phyloP scores from a whole-genome alignment of 208 protist genomes.

The Borovskyia barvae region DNA sequence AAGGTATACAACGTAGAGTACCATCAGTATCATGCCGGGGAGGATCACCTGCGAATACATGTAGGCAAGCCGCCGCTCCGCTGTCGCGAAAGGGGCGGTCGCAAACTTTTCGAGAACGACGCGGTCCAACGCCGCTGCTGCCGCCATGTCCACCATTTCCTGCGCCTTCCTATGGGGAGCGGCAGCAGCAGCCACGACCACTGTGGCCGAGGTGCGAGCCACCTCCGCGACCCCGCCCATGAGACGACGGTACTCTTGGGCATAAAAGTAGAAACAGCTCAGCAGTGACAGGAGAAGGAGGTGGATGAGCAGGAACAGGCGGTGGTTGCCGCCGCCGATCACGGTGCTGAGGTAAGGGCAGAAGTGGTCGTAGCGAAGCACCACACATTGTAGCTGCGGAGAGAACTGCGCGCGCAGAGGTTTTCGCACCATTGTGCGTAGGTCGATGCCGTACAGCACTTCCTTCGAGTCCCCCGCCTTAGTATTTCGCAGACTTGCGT shows the following conservation, averaged over 20 bases:
- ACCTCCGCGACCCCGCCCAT: constrained; percentile 2
- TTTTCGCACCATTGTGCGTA: constrained; percentile 64
- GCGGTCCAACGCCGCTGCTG: background rate
- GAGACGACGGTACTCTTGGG: constrained; percentile 17
- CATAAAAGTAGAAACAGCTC: constrained; percentile 33
- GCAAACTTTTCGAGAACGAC: background rate
- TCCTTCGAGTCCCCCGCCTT: constrained; percentile 49
- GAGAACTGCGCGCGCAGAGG: constrained; percentile 83
- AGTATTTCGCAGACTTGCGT: constrained; percentile 48
- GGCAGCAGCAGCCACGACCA: background rate
- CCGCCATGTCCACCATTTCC: background rate
- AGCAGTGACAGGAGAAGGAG: constrained; percentile 27
- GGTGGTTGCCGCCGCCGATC: constrained; percentile 81
- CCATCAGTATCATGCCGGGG: constrained; percentile 41
- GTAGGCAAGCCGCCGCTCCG: constrained; percentile 35
- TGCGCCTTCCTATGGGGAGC: no score
- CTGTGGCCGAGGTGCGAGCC: background rate
- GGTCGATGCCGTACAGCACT: constrained; percentile 42
- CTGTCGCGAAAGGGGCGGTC: constrained; percentile 13
- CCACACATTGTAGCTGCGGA: constrained; percentile 38
- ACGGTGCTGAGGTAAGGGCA: constrained; percentile 53
- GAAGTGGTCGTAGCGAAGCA: constrained; percentile 83
- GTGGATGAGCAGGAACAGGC: constrained; percentile 43
- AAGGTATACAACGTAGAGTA: constrained; percentile 21
- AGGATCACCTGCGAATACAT: constrained; percentile 57